A percentile compares a stretch with the other conserved stretches of the same genome.
phyloP scores from a whole-genome alignment of 257 asterid genomes.

The Solanum dulcamara region DNA sequence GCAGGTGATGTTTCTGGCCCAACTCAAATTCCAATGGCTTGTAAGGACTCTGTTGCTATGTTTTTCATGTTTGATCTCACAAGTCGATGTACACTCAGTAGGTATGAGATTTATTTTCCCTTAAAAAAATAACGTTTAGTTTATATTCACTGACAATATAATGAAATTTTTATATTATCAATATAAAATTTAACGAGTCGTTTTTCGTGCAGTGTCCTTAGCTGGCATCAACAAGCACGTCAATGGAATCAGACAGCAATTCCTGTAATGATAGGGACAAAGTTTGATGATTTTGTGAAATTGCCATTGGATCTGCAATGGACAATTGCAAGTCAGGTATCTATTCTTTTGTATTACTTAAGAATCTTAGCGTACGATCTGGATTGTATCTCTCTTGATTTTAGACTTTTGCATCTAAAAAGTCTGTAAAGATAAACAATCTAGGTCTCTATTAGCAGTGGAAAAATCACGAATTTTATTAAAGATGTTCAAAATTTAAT shows the following conservation, averaged over 20 bases:
- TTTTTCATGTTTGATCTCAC: conserved; percentile 84
- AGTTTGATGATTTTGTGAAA: conserved; percentile 80
- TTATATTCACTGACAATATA: background rate
- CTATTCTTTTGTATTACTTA: background rate
- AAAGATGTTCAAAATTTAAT: too few relatives aligned
- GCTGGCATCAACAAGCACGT: conserved; percentile 74
- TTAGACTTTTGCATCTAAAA: background rate
- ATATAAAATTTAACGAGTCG: background rate
- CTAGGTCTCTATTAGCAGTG: background rate
- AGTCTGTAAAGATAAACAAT: background rate
- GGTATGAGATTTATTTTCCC: conserved; percentile 15
- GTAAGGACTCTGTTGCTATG: conserved; percentile 67
- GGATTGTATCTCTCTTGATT: background rate
- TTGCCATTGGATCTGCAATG: conserved; percentile 76
- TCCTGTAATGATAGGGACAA: conserved; percentile 74
- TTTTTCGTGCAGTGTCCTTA: conserved; percentile 32
- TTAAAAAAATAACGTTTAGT: background rate
- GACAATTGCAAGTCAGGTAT: conserved; percentile 77
- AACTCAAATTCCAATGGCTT: conserved; percentile 46
- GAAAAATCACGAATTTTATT: too few relatives aligned
- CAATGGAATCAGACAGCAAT: conserved; percentile 78
- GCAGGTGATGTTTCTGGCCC: conserved; percentile 41
- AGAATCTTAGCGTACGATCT: background rate
- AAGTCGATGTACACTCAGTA: conserved; percentile 61
- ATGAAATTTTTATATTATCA: background rate